Percentiles rank a stretch among this genome's conserved stretches.
Conservation (phyloP, 305 asterid species). For the Striga hermonthica region DNA sequence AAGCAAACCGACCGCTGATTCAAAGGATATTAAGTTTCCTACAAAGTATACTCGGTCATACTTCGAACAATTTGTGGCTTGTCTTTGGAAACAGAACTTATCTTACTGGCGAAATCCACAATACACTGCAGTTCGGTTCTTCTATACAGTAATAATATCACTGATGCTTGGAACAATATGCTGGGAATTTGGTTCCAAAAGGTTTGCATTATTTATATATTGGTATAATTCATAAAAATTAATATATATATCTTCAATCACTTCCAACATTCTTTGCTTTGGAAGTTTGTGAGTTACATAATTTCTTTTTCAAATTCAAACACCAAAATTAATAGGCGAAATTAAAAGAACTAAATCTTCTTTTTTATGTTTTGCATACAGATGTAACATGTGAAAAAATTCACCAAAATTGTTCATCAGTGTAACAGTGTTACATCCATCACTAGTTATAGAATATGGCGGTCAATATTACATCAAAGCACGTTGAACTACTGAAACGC, state of each 20-base stretch:
- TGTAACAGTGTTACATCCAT: background rate
- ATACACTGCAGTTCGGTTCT: slow-evolving; percentile 92
- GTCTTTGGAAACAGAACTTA: slow-evolving; percentile 91
- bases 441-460: slow-evolving; percentile 17
- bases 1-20: slow-evolving; percentile 62
- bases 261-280: background rate
- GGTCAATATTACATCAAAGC: background rate
- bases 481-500: background rate
- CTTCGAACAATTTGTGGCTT: slow-evolving; percentile 67
- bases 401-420: background rate
- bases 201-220: slow-evolving; percentile 38
- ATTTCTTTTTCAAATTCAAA: slow-evolving; percentile 2
- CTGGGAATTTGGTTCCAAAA: slow-evolving; percentile 89
- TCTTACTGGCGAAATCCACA: slow-evolving; percentile 99
- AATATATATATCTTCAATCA: background rate
- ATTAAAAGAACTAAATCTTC: slow-evolving; percentile 14
- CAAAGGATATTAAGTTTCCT: slow-evolving; percentile 74
- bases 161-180: slow-evolving; percentile 91
- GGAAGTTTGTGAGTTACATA: slow-evolving; percentile 8
- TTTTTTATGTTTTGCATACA: background rate
- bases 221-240: too few species aligned
- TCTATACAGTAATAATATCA: slow-evolving; percentile 83
- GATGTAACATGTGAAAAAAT: background rate
- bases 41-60: slow-evolving; percentile 65
- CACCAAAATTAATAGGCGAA: slow-evolving; percentile 1